Base-by-base conservation (phyloP, 768 basidiomycete species). In the Boletus sp. region DNA sequence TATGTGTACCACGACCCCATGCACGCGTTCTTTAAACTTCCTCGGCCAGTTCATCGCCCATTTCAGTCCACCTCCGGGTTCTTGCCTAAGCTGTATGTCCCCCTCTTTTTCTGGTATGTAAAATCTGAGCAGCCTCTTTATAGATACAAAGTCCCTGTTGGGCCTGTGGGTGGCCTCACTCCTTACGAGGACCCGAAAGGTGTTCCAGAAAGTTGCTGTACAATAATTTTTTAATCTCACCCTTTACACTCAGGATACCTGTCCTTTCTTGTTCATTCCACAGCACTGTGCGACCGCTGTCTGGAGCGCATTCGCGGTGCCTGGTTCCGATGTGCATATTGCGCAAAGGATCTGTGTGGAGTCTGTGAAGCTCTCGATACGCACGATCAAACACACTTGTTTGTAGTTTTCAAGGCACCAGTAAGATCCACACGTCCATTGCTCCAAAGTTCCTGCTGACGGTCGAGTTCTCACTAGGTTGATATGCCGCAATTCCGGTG, bases 321-420 rank as follows among this genome's bases (percentile, higher is more conserved):
- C 62, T 98, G 95, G 95, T 90, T 87, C 73, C 83, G 89, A 62
- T 98, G 95, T 66, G 92, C 85, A 5, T 92, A 93, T 67, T 97
- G 94, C 66, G 80, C 80, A 7, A 86, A 83, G 62, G 95, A 98
- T 68, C 75, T 96, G n/a, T 97, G 95, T 73, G 84, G 85, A 41
- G 80, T 80, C 32, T 96, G 94, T 64, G 90, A 94, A 70, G 78
- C 75, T 46, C 74, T 89, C 29, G 92, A 92, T 65, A 87, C 88
- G 45, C 94, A 97, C 66, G 83, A 94, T 63, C 78, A 83, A 57
- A 84, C 83, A 1, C 94, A 96, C 67, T 73, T 92, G 42, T 98
- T 94, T 71, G 77, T 95, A 35, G 89, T 90, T 8, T 89, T 97
- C 76, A 98, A 98, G 71, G 84, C 92, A 2, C 76, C 79, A 41